phyloP scores from a whole-genome alignment of 2,329 filamentous ascomycete species.

The Ceratocystis huliohia region DNA sequence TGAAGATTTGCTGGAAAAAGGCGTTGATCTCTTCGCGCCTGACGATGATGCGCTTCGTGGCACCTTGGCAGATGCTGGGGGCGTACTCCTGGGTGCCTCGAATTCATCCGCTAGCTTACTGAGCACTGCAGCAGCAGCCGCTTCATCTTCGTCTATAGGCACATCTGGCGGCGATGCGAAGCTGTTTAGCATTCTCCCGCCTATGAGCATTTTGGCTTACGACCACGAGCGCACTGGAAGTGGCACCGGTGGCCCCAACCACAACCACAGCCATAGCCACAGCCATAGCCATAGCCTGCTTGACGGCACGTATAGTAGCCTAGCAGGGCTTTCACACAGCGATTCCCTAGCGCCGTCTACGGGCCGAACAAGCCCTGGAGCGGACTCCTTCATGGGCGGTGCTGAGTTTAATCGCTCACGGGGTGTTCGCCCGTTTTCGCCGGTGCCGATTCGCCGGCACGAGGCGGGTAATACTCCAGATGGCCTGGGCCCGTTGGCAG shows the following conservation, averaged over 20 bases:
- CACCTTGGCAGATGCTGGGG: conserved; percentile 22
- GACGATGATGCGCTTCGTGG: conserved; percentile 25
- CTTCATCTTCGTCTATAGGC: conserved; percentile 25
- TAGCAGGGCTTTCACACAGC: not conserved
- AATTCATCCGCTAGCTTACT: conserved; percentile 12
- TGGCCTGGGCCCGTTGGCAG: conserved; percentile 3
- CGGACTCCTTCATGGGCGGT: conserved; percentile 40
- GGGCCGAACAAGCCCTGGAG: conserved; percentile 24
- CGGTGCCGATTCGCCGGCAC: conserved; percentile 32
- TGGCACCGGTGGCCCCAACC: not conserved
- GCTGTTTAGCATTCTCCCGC: conserved; percentile 52
- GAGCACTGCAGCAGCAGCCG: conserved; percentile 20
- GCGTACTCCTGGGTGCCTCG: conserved; percentile 18
- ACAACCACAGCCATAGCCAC: not conserved
- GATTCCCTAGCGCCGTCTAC: not conserved
- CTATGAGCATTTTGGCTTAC: conserved; percentile 50
- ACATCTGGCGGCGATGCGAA: conserved; percentile 32
- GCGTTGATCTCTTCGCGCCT: conserved; percentile 46
- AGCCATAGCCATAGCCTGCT: not conserved
- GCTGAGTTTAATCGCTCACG: conserved; percentile 39
- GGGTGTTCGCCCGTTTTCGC: conserved; percentile 47
- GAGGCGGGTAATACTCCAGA: conserved; percentile 5
- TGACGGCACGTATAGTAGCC: not conserved
- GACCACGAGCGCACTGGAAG: not conserved
- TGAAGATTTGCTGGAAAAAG: conserved; percentile 52